Evolutionary conservation across 23 red algal species (phyloP), one percentile per base, ranked within the genome.

Genomic region (Gracilaria gracilis): DNA sequence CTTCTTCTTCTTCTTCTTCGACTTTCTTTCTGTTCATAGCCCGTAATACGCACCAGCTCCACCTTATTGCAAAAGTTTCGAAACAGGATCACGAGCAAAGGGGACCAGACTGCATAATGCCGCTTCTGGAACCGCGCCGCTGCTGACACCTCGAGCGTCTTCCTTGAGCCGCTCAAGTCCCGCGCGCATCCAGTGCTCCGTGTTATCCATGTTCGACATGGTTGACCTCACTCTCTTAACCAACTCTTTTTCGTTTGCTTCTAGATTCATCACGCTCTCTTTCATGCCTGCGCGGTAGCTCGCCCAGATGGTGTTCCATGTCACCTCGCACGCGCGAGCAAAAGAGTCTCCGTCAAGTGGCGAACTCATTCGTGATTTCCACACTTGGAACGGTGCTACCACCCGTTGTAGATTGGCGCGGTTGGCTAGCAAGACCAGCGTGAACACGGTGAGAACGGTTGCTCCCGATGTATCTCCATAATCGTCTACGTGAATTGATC

Each of bases 211-310:
- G 33, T 38, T 67, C 12, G 73, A 31, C 27, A 55, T 59, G 33
- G 55, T 47, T 49, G 58, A 75, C 35, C 74, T 79, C 19, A 89
- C 70, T 46, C 48, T 28, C 27, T 61, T 54, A 16, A 65, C 54
- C 71, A 89, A 47, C 33, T 89, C 85, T 15, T 76, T 48, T 65
- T 77, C 85, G 17, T 19, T 70, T 64, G 85, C 58, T 72, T 58
- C 27, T n/a, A 89, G 39, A 59, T 89, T 89, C 28, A 80, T 33
- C 57, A 72, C 85, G 24, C 65, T 59, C 39, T 89, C 85, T 36
- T 89, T 89, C 47, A 80, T 27, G 11, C 85, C 85, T 4, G 85
- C 85, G 16, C 67, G 85, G 34, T 89, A 89, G 74, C 73, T 79
- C 20, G 47, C 85, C 85, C 85, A 89, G 16, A 89, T 23, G 4